A percentile compares a stretch with the other conserved stretches of the same genome.
Conservation (phyloP, 108 stramenopile species). For the Pseudonitzschia pungens region DNA sequence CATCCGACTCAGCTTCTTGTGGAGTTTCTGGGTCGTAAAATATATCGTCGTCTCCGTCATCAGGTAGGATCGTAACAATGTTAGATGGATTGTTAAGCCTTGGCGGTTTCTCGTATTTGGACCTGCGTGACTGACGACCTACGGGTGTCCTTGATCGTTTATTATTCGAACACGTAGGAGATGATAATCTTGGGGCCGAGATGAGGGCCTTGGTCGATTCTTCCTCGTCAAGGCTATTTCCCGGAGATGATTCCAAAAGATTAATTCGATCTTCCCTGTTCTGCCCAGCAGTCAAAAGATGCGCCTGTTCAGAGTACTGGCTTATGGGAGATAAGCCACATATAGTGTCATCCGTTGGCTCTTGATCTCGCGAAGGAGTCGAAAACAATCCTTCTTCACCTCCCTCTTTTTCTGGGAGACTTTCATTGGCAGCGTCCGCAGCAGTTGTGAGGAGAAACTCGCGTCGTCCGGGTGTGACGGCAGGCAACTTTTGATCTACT, state of each 20-base stretch:
- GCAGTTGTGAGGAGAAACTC: not conserved
- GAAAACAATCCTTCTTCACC: conserved; percentile 1
- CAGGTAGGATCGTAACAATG: conserved; percentile 8
- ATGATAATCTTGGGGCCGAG: not conserved
- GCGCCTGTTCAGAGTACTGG: not conserved
- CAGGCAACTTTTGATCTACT: not conserved
- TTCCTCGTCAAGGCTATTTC: not conserved
- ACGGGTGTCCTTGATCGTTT: not conserved
- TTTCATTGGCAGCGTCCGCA: not conserved
- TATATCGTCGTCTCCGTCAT: conserved; percentile 2
- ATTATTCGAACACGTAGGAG: too few species aligned
- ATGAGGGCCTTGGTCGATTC: not conserved
- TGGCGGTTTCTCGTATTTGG: conserved; percentile 1
- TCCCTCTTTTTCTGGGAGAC: not conserved
- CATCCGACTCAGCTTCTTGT: not conserved
- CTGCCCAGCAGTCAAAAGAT: not conserved
- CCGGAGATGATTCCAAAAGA: not conserved
- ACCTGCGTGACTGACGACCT: not conserved
- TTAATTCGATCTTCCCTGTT: not conserved
- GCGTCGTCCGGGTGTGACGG: conserved; percentile 7
- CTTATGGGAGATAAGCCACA: conserved; percentile 3
- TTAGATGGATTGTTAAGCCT: not conserved
- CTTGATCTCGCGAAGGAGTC: conserved; percentile 12
- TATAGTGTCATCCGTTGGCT: not conserved
- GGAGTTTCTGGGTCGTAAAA: conserved; percentile 2